Evolutionary conservation across 1,284 basidiomycete genomes (phyloP), one percentile per base, ranked within the genome.

Genomic region (Apiotrichum sp.): DNA sequence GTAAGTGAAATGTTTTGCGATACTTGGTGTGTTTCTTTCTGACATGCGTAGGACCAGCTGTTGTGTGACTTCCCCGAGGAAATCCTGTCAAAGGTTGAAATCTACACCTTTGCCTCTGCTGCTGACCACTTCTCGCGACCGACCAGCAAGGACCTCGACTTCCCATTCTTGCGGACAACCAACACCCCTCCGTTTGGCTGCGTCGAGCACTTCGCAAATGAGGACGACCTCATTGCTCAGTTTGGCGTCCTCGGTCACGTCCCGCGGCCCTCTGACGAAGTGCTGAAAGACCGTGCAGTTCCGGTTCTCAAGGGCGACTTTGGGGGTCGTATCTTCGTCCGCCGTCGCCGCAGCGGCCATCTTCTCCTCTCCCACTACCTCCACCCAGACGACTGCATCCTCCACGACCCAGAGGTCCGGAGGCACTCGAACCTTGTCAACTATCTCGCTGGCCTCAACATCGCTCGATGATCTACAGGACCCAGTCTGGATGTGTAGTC

Each of bases 31-130:
- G 13, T 14, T 45, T 13, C 32, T 29, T 31, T 38, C 47, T 32
- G 9, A 35, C 38, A 31, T n/a, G 3, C 51, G 22, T 22, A 65
- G 63, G 64, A 66, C 57, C 64, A 66, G 52, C 62, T 70, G 29
- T 63, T 70, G n/a, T 50, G 59, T 43, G 66, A 70, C 52, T 68
- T 68, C 46, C 56, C 64, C 31, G 36, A 56, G 35, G 60, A 58
- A 31, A 36, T 56, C 6, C 65, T 69, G 14, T 22, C 52, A 47
- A 69, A 68, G 51, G 53, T 70, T 51, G 69, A 72, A 54, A 57
- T 72, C 40, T 72, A 72, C 63, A 70, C 70, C 0, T 72, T 72
- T 50, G 69, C 67, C 5, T 61, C 58, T 0, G 70, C 68, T 9
- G 67, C 68, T 13, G 70, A 67, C 53, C 70, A 72, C 58, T 69